Conservation (phyloP, 73 alveolate species). For the Tetrahymena thermophila region DNA sequence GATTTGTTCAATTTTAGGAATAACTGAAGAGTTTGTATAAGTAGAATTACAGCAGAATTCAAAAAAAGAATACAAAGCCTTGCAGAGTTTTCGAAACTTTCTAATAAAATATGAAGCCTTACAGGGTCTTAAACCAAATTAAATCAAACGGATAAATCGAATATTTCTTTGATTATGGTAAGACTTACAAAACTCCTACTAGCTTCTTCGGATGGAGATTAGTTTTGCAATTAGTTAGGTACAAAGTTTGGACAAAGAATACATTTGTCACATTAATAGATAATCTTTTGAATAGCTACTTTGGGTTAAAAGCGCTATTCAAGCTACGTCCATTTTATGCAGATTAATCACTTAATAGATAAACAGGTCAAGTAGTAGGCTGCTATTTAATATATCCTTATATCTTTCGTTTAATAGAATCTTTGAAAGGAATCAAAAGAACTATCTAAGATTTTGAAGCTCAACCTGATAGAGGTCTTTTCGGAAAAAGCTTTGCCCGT, state of each 20-base stretch:
- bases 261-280: not conserved
- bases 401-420: not conserved
- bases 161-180: not conserved
- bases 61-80: not conserved
- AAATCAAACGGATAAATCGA: not conserved
- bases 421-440: not conserved
- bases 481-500: not conserved
- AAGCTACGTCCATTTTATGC: not conserved
- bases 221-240: not conserved
- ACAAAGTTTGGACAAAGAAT: not conserved
- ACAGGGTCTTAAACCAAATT: not conserved
- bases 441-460: not conserved
- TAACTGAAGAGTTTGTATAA: not conserved
- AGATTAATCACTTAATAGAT: not conserved
- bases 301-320: not conserved
- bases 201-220: not conserved
- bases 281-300: not conserved
- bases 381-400: not conserved
- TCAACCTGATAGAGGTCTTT: not conserved
- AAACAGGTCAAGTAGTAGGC: not conserved
- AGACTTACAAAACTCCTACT: not conserved
- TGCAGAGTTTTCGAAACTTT: not conserved
- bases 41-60: not conserved
- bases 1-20: not conserved
- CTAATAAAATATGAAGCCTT: not conserved